Conservation (phyloP, 2,329 filamentous ascomycete genomes). For the Pyrenophora seminiperda region DNA sequence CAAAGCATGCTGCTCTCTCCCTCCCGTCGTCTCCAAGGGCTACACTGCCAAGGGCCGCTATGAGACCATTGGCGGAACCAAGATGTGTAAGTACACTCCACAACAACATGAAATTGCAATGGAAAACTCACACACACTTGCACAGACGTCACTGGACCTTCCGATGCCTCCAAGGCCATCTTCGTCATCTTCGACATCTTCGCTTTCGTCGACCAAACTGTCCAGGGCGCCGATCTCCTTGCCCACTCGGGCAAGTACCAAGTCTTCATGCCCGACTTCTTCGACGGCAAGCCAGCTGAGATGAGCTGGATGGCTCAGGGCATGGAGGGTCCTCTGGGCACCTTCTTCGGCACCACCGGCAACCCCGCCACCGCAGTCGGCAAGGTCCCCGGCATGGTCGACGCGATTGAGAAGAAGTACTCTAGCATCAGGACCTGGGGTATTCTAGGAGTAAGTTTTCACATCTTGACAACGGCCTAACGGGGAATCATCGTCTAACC, state of each 20-base stretch:
- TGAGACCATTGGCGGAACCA: neutral
- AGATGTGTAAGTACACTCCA: too few relatives aligned
- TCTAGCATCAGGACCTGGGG: neutral
- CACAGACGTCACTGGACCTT: too few relatives aligned
- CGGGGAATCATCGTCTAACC: neutral
- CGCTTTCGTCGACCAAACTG: neutral
- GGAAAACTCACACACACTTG: too few relatives aligned
- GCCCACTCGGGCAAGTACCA: neutral
- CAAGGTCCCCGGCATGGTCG: neutral
- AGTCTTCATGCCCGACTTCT: constrained; percentile 3
- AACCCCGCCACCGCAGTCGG: neutral
- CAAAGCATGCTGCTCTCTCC: neutral
- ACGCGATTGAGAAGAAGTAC: neutral
- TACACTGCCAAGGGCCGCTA: neutral
- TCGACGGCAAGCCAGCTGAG: neutral
- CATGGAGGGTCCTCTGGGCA: neutral
- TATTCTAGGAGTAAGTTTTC: neutral
- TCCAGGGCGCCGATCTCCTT: constrained; percentile 1
- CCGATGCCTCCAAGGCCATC: neutral
- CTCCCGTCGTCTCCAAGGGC: neutral
- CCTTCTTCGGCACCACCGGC: neutral
- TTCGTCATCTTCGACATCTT: constrained; percentile 5
- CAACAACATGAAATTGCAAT: too few relatives aligned
- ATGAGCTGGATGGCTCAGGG: neutral
- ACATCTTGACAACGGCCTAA: neutral